Base-by-base conservation (phyloP, 164 flowering plant genomes). In the Vitis cinerea region DNA sequence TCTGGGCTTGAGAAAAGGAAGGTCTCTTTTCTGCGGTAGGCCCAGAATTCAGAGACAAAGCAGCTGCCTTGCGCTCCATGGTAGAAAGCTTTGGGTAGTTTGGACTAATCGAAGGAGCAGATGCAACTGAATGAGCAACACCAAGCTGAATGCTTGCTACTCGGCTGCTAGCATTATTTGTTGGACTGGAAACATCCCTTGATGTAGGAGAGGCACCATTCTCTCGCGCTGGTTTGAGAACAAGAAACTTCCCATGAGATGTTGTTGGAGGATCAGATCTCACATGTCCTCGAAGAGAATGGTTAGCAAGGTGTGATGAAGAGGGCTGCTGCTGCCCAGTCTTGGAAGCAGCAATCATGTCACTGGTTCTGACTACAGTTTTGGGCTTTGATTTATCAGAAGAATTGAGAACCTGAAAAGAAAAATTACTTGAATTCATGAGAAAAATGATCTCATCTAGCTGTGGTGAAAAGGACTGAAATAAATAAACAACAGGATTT, bases 361-460 rank as follows among this genome's bases (percentile, higher is more conserved):
- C 98, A 71, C 73, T 70, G 65, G 75, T 63, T 77, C 91, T 84
- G 56, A 60, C 68, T 5, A 74, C 66, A 56, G 78, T 16, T 77
- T 89, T 94, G 11, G 89, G 72, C 79, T 91, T 94, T 50, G 80
- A 75, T 78, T 94, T 94, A 56, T 94, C 98, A 54, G 87, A 79
- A 62, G 87, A 79, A 79, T 58, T 84, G 49, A 78, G 82, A 64
- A 77, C 85, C 94, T 93, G 90, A 30, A 70, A 70, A 12, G 50
- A 52, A 60, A 10, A 71, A 23, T 50, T 16, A 37, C 53, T 10
- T 44, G 13, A 58, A 10, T 55, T 49, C 27, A 58, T 29, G 55
- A 62, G 37, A 10, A 37, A 10, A 27, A 17, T 54, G 31, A 37
- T 5, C 12, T 15, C 12, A 44, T 63, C 6, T 47, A 14, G n/a